These are phyloP conservation scores for Fulvia fulva DNA, from an alignment of 2,329 filamentous ascomycete species.

Conservation along the genomic window DNA sequence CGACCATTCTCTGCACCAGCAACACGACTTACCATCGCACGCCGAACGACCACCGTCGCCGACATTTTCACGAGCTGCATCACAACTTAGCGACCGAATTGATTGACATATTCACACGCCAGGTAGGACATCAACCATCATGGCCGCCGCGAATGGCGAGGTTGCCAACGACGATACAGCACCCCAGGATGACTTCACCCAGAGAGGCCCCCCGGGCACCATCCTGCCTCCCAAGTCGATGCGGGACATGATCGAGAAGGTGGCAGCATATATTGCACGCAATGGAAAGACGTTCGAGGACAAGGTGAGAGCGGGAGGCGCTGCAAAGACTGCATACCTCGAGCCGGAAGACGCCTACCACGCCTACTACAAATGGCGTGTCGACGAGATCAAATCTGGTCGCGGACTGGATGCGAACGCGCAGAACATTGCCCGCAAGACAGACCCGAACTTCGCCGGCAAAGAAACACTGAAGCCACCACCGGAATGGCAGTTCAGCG, in stretches of 20 bases:
- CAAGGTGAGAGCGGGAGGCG: conserved; percentile 79
- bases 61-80: not conserved
- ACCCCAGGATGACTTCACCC: conserved; percentile 51
- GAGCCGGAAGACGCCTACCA: conserved; percentile 77
- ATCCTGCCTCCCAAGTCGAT: conserved; percentile 84
- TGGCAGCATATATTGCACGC: conserved; percentile 81
- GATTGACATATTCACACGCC: not conserved
- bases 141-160: conserved; percentile 31
- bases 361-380: conserved; percentile 84
- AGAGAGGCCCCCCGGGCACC: conserved; percentile 76
- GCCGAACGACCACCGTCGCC: not conserved
- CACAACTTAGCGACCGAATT: not conserved
- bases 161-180: conserved; percentile 18
- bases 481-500: conserved; percentile 85
- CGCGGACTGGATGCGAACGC: conserved; percentile 66
- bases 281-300: conserved; percentile 69
- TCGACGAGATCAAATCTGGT: conserved; percentile 79
- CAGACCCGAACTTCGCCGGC: conserved; percentile 42
- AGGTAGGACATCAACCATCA: conserved; percentile 14
- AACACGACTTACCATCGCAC: not conserved
- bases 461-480: conserved; percentile 77
- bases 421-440: conserved; percentile 15
- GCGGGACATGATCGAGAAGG: conserved; percentile 83
- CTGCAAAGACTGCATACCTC: conserved; percentile 87
- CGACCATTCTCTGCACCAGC: not conserved